These are phyloP conservation scores for Penicillium occitanis DNA, from an alignment of 2,329 filamentous ascomycete genomes.

Conservation along the genomic window DNA sequence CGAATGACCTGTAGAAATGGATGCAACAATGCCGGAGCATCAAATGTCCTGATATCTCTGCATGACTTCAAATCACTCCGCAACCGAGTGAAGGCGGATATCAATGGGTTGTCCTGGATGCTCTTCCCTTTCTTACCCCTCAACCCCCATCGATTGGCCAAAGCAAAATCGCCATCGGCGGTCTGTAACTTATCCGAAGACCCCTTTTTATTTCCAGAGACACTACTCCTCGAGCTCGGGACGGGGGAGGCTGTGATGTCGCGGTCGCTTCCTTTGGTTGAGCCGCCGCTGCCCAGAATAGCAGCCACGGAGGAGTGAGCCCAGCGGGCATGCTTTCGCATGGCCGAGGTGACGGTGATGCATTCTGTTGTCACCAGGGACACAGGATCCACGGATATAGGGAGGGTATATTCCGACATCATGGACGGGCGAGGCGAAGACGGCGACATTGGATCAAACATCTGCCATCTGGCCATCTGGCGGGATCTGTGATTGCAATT, in stretches of 20 bases:
- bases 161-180: slow-evolving; percentile 45
- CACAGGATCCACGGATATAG: slow-evolving; percentile 85
- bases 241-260: slow-evolving; percentile 44
- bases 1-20: slow-evolving; percentile 97
- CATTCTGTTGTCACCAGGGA: slow-evolving; percentile 97
- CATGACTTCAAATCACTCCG: slow-evolving; percentile 83
- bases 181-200: slow-evolving; percentile 21
- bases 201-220: slow-evolving; percentile 19
- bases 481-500: background rate
- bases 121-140: slow-evolving; percentile 94
- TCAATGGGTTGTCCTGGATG: slow-evolving; percentile 95
- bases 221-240: slow-evolving; percentile 32
- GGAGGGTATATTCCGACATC: slow-evolving; percentile 49
- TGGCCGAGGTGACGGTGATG: slow-evolving; percentile 95
- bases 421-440: slow-evolving; percentile 23
- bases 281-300: slow-evolving; percentile 73
- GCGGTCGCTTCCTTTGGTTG: slow-evolving; percentile 48
- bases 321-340: slow-evolving; percentile 96
- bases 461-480: slow-evolving; percentile 19
- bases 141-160: slow-evolving; percentile 86
- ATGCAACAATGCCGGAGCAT: slow-evolving; percentile 83
- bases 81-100: slow-evolving; percentile 88
- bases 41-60: slow-evolving; percentile 86
- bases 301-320: slow-evolving; percentile 94
- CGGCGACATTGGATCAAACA: slow-evolving; percentile 10